phyloP scores from a whole-genome alignment of 495 filamentous ascomycete genomes.

The Aspergillus nidulans region DNA sequence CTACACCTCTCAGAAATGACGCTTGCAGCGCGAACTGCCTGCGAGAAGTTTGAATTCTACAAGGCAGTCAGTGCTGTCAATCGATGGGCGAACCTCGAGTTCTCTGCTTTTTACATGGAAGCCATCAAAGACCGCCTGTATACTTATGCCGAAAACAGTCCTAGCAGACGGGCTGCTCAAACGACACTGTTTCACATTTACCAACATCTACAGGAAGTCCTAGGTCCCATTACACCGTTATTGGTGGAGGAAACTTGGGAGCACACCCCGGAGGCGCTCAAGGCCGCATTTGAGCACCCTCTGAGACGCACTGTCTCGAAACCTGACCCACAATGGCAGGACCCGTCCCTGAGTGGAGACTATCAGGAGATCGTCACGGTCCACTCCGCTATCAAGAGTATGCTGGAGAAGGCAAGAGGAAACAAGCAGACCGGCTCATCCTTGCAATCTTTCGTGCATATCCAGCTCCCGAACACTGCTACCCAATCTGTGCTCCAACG shows the following conservation, averaged over 20 bases:
- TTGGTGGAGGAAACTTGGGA: constrained; percentile 88
- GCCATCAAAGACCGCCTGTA: constrained; percentile 87
- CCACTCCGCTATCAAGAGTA: constrained; percentile 59
- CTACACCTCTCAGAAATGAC: constrained; percentile 63
- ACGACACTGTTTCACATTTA: constrained; percentile 69
- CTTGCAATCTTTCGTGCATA: constrained; percentile 62
- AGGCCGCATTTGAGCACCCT: constrained; percentile 43
- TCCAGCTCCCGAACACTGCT: constrained; percentile 29
- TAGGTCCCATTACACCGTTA: constrained; percentile 76
- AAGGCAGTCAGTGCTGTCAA: constrained; percentile 70
- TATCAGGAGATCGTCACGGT: constrained; percentile 55
- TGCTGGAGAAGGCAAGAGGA: constrained; percentile 62
- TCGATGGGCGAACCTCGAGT: constrained; percentile 70
- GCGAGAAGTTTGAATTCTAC: constrained; percentile 73
- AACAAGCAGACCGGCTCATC: constrained; percentile 69
- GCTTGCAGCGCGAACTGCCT: constrained; percentile 54
- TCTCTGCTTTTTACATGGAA: constrained; percentile 94
- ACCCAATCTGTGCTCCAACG: constrained; percentile 40
- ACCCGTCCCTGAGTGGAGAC: constrained; percentile 41
- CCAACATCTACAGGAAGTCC: constrained; percentile 63
- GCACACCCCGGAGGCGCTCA: constrained; percentile 61
- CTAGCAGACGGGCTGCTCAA: constrained; percentile 51
- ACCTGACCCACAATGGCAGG: constrained; percentile 36
- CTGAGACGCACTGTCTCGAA: constrained; percentile 33
- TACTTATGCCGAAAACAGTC: constrained; percentile 59